phyloP scores from a whole-genome alignment of 345 rosid species.

The Hibiscus mutabilis region DNA sequence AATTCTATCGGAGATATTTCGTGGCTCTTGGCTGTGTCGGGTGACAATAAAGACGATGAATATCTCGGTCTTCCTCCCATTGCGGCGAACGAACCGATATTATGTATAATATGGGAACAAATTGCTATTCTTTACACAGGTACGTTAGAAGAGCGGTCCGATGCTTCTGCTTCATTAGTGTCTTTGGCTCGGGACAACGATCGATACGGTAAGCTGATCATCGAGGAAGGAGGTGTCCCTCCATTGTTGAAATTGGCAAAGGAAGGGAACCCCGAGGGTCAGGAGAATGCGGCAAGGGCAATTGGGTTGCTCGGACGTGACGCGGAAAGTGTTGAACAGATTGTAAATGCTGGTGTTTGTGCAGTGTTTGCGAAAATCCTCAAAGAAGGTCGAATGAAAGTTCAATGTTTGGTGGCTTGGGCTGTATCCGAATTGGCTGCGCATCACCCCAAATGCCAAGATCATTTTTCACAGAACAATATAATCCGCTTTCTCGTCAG shows the following conservation, averaged over 20 bases:
- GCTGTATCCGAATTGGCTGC: constrained; percentile 65
- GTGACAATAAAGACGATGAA: constrained; percentile 50
- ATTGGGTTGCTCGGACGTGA: constrained; percentile 72
- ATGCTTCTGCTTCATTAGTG: constrained; percentile 70
- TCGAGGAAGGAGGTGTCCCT: constrained; percentile 84
- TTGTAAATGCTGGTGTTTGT: constrained; percentile 66
- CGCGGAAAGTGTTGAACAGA: constrained; percentile 71
- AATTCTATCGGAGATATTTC: constrained; percentile 73
- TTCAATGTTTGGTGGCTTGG: constrained; percentile 68
- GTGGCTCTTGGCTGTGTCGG: constrained; percentile 62
- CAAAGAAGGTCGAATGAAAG: constrained; percentile 74
- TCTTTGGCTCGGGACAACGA: constrained; percentile 79
- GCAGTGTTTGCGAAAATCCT: constrained; percentile 76
- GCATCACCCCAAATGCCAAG: constrained; percentile 59
- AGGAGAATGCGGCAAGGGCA: constrained; percentile 80
- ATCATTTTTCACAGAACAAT: constrained; percentile 64
- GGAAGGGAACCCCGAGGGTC: constrained; percentile 72
- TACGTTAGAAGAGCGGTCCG: constrained; percentile 50
- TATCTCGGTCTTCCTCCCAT: constrained; percentile 74
- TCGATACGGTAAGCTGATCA: constrained; percentile 62
- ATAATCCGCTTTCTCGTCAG: constrained; percentile 76
- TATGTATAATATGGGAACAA: constrained; percentile 85
- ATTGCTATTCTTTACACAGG: constrained; percentile 66
- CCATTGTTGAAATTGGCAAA: constrained; percentile 71
- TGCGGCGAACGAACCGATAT: constrained; percentile 74